Percentiles rank a stretch among this genome's conserved stretches.
Evolutionary conservation across 768 basidiomycete genomes (phyloP).

Genomic region (Pisolithus marmoratus): DNA sequence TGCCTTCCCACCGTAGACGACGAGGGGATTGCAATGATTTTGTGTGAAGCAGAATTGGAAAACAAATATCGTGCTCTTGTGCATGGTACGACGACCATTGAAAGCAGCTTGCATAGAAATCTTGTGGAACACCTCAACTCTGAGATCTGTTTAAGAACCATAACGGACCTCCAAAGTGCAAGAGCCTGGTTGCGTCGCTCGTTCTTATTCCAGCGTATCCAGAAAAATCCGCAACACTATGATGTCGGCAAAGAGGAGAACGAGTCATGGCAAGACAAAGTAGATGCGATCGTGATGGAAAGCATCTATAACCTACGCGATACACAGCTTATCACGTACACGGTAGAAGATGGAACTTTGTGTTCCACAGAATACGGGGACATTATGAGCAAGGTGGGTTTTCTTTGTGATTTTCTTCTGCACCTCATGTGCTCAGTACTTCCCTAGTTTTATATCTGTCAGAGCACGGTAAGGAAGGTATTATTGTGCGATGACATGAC

Average conservation of each 20-base stretch:
- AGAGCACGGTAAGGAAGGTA: constrained; percentile 47
- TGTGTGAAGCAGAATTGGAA: constrained; percentile 72
- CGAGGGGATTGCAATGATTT: constrained; percentile 76
- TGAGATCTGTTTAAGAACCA: constrained; percentile 85
- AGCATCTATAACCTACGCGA: constrained; percentile 57
- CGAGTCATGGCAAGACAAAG: constrained; percentile 62
- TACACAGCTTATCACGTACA: constrained; percentile 52
- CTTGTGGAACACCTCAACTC: constrained; percentile 91
- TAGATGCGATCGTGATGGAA: constrained; percentile 70
- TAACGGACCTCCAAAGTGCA: constrained; percentile 61
- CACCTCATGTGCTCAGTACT: constrained; percentile 2
- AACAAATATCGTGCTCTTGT: constrained; percentile 64
- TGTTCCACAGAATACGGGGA: constrained; percentile 73
- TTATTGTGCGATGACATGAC: background rate
- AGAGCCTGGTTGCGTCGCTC: constrained; percentile 80
- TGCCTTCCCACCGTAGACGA: constrained; percentile 46
- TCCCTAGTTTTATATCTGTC: constrained; percentile 66
- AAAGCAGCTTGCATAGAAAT: constrained; percentile 79
- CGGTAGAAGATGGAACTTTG: constrained; percentile 38
- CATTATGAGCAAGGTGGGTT: constrained; percentile 76
- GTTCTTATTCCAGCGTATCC: constrained; percentile 83
- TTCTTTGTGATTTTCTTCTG: background rate
- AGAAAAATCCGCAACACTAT: constrained; percentile 79
- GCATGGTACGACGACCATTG: constrained; percentile 71
- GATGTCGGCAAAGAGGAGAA: constrained; percentile 48